Evolutionary conservation across 768 basidiomycete species (phyloP).

Genomic region (Piloderma croceum): DNA sequence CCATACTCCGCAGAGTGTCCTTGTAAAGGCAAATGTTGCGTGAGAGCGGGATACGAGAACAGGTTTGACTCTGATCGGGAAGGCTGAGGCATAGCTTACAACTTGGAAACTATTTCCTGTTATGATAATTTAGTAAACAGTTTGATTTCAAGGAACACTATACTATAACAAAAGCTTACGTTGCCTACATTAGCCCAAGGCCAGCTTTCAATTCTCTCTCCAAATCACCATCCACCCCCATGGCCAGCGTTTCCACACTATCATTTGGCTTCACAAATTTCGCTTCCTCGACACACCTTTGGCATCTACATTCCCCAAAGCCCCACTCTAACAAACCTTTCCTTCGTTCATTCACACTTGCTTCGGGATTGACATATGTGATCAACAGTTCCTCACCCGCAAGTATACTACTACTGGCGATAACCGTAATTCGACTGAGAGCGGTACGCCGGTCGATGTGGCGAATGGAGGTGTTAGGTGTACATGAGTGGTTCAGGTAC

Average conservation of each 20-base stretch:
- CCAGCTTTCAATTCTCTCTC: constrained; percentile 61
- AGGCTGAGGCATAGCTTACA: too few relatives aligned
- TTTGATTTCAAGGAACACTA: background rate
- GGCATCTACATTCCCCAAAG: background rate
- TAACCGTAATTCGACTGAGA: constrained; percentile 67
- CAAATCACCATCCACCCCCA: constrained; percentile 42
- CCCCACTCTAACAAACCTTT: background rate
- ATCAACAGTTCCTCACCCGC: constrained; percentile 71
- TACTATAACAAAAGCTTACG: constrained; percentile 1
- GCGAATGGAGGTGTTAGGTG: constrained; percentile 72
- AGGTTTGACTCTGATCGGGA: too few relatives aligned
- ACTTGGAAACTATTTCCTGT: too few relatives aligned
- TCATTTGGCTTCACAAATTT: constrained; percentile 1
- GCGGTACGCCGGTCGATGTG: constrained; percentile 67
- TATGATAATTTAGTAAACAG: too few relatives aligned
- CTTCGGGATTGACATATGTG: constrained; percentile 68
- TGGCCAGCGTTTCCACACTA: constrained; percentile 10
- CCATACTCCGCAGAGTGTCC: too few relatives aligned
- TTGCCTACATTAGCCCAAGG: too few relatives aligned
- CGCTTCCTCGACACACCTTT: constrained; percentile 1
- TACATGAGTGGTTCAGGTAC: constrained; percentile 82
- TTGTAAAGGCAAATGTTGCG: too few relatives aligned
- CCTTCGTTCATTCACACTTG: background rate
- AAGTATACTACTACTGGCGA: constrained; percentile 61
- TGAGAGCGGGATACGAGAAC: too few relatives aligned